Conservation (phyloP, 176 grass and related monocot genomes). For the Cenchrus fungigraminus region DNA sequence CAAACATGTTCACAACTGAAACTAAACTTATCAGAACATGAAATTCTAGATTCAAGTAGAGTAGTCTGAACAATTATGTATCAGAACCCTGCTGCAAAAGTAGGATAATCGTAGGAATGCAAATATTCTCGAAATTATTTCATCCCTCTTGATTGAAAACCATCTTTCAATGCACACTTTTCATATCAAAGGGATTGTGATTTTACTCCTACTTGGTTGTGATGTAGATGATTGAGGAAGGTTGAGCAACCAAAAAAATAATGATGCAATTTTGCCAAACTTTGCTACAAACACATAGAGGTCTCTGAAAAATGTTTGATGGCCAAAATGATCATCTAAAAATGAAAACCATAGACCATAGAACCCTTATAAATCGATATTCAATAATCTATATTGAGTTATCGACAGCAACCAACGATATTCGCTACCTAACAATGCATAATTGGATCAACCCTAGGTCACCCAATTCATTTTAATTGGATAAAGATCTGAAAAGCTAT, state of each 20-base stretch:
- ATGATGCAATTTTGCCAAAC: neutral
- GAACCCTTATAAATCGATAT: neutral
- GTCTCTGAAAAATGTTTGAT: neutral
- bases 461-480: neutral
- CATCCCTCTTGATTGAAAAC: neutral
- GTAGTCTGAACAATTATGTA: too few relatives aligned
- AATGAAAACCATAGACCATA: neutral
- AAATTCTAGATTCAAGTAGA: neutral
- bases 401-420: neutral
- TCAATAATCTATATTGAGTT: neutral
- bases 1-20: neutral
- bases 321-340: neutral
- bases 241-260: neutral
- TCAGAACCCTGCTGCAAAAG: neutral
- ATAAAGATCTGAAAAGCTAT: slow-evolving; percentile 24
- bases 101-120: neutral
- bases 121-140: neutral
- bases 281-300: neutral
- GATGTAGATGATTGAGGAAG: neutral
- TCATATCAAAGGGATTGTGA: neutral
- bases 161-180: neutral
- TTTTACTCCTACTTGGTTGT: neutral
- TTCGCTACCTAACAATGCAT: neutral
- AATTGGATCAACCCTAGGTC: neutral
- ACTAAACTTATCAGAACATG: neutral